Evolutionary conservation across 78 protist genomes (phyloP).

Genomic region (Diacronema lutheri): DNA sequence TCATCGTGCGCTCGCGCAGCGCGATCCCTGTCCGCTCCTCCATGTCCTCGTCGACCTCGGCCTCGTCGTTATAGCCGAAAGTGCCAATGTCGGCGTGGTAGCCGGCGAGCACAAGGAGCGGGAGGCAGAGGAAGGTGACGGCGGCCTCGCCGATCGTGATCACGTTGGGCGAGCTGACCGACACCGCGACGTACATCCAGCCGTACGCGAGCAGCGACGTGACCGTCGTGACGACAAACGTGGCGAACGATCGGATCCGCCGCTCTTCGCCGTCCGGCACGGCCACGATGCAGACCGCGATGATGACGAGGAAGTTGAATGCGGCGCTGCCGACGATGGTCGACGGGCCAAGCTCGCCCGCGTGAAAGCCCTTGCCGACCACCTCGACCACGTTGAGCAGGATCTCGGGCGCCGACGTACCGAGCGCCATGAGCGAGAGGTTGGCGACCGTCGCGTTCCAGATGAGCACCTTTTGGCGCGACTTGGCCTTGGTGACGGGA

Average conservation of each 20-base stretch:
- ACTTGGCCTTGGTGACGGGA: not conserved
- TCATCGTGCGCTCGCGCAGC: no score
- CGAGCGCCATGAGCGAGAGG: slow-evolving; percentile 24
- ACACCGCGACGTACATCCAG: slow-evolving; percentile 19
- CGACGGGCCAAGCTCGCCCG: not conserved
- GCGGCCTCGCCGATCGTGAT: not conserved
- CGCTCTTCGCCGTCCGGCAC: not conserved
- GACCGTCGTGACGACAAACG: slow-evolving; percentile 8
- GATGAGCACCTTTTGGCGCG: not conserved
- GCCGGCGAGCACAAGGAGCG: not conserved
- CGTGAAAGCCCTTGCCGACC: not conserved
- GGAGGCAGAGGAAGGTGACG: not conserved
- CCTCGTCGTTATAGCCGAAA: no score
- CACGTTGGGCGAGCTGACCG: not conserved
- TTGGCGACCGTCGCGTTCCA: slow-evolving; percentile 22
- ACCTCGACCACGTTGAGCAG: slow-evolving; percentile 21
- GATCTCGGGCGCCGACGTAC: slow-evolving; percentile 44
- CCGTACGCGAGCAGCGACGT: slow-evolving; percentile 28
- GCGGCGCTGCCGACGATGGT: not conserved
- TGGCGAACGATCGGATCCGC: not conserved
- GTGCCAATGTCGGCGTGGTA: not conserved
- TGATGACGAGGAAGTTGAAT: not conserved
- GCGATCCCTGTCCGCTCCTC: no score
- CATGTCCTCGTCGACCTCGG: no score
- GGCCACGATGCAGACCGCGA: not conserved